Evolutionary conservation across 2,329 filamentous ascomycete species (phyloP), one percentile per base, ranked within the genome.

Genomic region (Alternaria dauci): DNA sequence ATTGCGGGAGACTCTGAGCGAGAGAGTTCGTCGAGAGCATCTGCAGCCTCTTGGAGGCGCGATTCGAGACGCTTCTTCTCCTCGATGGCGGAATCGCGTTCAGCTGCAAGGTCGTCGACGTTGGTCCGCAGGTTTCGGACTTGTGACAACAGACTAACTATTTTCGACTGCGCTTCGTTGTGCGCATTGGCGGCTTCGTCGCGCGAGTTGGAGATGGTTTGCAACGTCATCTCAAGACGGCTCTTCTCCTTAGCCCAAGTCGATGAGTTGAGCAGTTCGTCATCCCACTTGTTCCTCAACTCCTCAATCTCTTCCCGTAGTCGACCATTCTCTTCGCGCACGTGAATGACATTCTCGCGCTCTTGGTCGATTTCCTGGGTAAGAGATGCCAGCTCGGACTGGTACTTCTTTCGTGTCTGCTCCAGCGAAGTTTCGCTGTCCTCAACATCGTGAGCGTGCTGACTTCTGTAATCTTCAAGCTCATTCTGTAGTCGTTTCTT

Each of bases 191-290:
- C 91, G 9, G 95, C 94, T 78, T 99, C 95, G 67, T 99, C 94
- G 3, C 94, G 89, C n/a, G 93, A 96, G 50, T 92, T 89, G 11
- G 91, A 91, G 32, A 98, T 87, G 76, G 97, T 93, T 52, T 94
- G 89, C 55, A 99, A 84, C 5, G 93, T 96, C 61, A 93, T 88
- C 77, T 98, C 94, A 41, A 99, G 85, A 16, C 94, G 90, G 16
- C 93, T 87, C 83, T 98, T 98, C 81, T 99, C 94, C 82, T 99
- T 99, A 12, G 94, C 94, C 94, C 95, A 98, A 0, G 94, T 97
- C 16, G 93, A 96, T 79, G 93, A 96, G 81, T 98, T 98, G 70
- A 98, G 87, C 11, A 98, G 93, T 80, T 99, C 94, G 71, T 98
- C 93, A 73, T 99, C 95, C 94, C 95, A 98, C 81, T 98, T 98